Evolutionary conservation across 2,329 filamentous ascomycete genomes (phyloP).

Genomic region (Setomelanomma holmii): DNA sequence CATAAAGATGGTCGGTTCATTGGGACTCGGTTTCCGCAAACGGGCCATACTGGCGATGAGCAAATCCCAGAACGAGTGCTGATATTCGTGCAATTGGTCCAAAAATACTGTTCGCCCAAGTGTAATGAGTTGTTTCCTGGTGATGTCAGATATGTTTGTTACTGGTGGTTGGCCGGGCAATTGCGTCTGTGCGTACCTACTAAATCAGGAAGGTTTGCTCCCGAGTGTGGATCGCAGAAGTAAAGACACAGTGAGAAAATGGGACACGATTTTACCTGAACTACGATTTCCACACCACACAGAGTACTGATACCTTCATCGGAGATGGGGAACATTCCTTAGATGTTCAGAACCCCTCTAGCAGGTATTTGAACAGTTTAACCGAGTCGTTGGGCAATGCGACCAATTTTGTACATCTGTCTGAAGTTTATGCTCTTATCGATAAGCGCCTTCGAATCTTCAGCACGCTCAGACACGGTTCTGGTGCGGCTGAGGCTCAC

Average conservation of each 20-base stretch:
- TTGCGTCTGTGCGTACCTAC: not conserved
- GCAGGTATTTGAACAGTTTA: too few species aligned
- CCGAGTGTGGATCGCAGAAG: not conserved
- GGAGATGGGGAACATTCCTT: too few species aligned
- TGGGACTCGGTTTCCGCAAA: constrained; percentile 40
- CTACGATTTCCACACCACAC: not conserved
- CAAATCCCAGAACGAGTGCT: not conserved
- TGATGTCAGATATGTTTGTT: not conserved
- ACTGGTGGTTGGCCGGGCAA: not conserved
- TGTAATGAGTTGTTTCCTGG: not conserved
- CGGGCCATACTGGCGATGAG: constrained; percentile 36
- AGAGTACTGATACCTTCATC: too few species aligned
- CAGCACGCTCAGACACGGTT: too few species aligned
- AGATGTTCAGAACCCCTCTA: too few species aligned
- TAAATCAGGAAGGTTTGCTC: not conserved
- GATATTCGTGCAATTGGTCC: not conserved
- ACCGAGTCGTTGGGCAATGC: too few species aligned
- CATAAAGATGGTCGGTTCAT: constrained; percentile 30
- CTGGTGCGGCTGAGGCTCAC: too few species aligned
- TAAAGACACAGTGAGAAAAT: not conserved
- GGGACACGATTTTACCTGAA: not conserved
- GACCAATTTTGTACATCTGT: too few species aligned
- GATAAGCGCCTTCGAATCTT: too few species aligned
- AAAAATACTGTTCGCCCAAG: not conserved
- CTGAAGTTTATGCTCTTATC: too few species aligned